phyloP scores from a whole-genome alignment of 2,329 filamentous ascomycete genomes.

The Stenocarpella maydis region DNA sequence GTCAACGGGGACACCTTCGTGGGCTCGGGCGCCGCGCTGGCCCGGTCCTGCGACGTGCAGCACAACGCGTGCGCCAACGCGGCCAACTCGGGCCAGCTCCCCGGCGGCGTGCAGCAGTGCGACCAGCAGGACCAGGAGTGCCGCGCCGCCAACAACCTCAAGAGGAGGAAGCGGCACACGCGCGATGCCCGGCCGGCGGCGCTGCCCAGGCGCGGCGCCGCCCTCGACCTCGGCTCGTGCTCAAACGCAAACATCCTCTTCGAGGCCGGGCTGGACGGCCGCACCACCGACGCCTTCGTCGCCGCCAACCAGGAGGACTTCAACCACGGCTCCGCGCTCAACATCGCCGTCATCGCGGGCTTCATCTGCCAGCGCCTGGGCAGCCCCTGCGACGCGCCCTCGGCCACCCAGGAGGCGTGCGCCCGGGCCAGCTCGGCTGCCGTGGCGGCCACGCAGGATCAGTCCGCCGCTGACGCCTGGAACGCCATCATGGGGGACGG shows the following conservation, averaged over 20 bases:
- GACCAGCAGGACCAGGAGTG: conserved; percentile 47
- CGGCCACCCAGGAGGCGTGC: conserved; percentile 41
- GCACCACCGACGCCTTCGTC: conserved; percentile 52
- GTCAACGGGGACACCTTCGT: conserved; percentile 51
- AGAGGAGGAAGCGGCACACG: background rate
- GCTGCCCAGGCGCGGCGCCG: conserved; percentile 32
- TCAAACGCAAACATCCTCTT: conserved; percentile 52
- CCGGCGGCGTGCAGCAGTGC: conserved; percentile 47
- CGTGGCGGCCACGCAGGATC: conserved; percentile 42
- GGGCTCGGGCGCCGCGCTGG: conserved; percentile 50
- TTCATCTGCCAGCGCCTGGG: conserved; percentile 57
- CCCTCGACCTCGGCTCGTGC: conserved; percentile 51
- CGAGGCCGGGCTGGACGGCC: conserved; percentile 53
- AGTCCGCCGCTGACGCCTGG: conserved; percentile 46
- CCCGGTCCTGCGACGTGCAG: conserved; percentile 55
- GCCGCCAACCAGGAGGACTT: conserved; percentile 51
- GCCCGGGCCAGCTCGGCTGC: conserved; percentile 42
- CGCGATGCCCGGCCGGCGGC: background rate
- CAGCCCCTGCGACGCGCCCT: conserved; percentile 45
- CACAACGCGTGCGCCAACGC: conserved; percentile 54
- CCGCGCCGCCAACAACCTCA: conserved; percentile 35
- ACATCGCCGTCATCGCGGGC: conserved; percentile 55
- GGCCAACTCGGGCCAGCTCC: conserved; percentile 46
- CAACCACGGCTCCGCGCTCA: conserved; percentile 55
- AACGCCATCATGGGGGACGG: conserved; percentile 42